These are phyloP conservation scores for Zelopaecilomyces penicillatus DNA, from an alignment of 2,329 filamentous ascomycete species.

Conservation along the genomic window DNA sequence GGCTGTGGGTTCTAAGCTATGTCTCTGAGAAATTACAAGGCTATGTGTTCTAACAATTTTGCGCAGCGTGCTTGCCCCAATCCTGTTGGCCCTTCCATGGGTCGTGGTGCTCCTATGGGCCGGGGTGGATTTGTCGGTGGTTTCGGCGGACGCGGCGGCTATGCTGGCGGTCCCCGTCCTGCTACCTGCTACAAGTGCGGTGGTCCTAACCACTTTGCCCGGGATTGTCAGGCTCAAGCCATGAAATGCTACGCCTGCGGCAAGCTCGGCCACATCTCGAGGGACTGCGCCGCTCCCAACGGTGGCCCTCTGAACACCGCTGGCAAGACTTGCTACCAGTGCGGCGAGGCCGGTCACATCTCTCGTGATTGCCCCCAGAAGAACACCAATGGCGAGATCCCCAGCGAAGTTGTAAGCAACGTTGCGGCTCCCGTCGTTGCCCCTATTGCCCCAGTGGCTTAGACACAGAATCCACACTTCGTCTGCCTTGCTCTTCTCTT, in stretches of 20 bases:
- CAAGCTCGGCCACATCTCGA: conserved; percentile 87
- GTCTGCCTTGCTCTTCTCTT: conserved; percentile 8
- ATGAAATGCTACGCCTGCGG: conserved; percentile 99
- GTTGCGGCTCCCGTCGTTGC: conserved; percentile 38
- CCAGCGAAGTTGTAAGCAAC: conserved; percentile 33
- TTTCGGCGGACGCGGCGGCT: conserved; percentile 64
- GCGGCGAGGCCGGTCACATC: conserved; percentile 91
- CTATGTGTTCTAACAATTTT: conserved; percentile 9
- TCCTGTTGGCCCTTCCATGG: conserved; percentile 53
- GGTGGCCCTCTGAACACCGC: conserved; percentile 91
- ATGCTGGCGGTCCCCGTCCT: conserved; percentile 58
- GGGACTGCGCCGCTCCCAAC: conserved; percentile 93
- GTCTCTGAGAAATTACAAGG: not conserved
- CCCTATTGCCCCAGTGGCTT: conserved; percentile 33
- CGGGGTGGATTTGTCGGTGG: conserved; percentile 61
- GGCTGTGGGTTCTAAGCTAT: conserved; percentile 51
- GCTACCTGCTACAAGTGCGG: conserved; percentile 69
- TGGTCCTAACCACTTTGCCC: conserved; percentile 94
- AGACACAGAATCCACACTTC: conserved; percentile 10
- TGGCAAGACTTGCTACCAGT: conserved; percentile 98
- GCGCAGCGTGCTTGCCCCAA: conserved; percentile 71
- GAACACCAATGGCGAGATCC: conserved; percentile 44
- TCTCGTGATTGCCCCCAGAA: conserved; percentile 87
- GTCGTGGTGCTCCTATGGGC: conserved; percentile 57
- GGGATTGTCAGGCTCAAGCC: conserved; percentile 94